Conservation (phyloP, 2,329 filamentous ascomycete species). For the Cladosporium sp. region DNA sequence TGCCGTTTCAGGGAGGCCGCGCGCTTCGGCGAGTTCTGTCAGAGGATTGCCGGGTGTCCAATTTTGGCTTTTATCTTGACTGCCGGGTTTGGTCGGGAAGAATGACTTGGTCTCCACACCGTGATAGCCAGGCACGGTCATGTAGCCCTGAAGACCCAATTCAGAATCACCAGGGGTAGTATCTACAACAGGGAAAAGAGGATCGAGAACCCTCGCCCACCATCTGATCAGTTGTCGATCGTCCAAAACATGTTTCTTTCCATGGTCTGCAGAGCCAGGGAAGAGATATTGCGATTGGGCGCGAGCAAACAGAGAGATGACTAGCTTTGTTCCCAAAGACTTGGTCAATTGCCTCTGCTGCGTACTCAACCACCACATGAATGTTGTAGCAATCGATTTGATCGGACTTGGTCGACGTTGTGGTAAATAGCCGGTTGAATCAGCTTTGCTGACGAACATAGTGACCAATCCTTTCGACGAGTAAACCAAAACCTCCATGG, state of each 20-base stretch:
- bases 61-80: constrained; percentile 18
- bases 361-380: constrained; percentile 66
- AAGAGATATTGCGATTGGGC: constrained; percentile 94
- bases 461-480: constrained; percentile 73
- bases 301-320: constrained; percentile 86
- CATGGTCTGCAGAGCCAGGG: constrained; percentile 81
- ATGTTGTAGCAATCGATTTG: constrained; percentile 66
- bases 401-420: constrained; percentile 66
- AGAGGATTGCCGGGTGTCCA: constrained; percentile 64
- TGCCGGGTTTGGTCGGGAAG: constrained; percentile 52
- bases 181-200: constrained; percentile 51
- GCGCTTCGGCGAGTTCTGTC: constrained; percentile 63
- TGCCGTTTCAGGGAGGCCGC: constrained; percentile 48
- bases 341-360: constrained; percentile 38
- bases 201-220: constrained; percentile 89
- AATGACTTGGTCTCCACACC: constrained; percentile 74
- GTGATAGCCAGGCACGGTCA: constrained; percentile 84
- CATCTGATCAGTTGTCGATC: constrained; percentile 86
- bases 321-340: constrained; percentile 53
- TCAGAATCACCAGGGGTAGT: constrained; percentile 25
- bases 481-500: constrained; percentile 83
- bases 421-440: constrained; percentile 84
- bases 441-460: constrained; percentile 92
- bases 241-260: constrained; percentile 82
- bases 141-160: constrained; percentile 59